Base-by-base conservation (phyloP, 2,329 filamentous ascomycete species). In the Aspergillus sp. region DNA sequence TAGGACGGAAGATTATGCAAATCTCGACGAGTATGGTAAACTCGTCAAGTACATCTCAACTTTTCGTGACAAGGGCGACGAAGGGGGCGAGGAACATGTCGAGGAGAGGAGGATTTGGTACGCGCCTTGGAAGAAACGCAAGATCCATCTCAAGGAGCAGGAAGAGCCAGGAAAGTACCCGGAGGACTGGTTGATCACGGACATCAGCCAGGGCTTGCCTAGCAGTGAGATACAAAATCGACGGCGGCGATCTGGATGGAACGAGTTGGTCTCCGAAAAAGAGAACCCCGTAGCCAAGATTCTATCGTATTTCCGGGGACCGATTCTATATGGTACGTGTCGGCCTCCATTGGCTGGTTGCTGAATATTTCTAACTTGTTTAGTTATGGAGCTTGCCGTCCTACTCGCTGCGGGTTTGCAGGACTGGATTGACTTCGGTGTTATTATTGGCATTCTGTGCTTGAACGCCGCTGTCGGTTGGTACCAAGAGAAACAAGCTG, bases 401-500 rank as follows among this genome's bases (percentile, higher is more conserved):
- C 77, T 91, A 58, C 81, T 91, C 66, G 87, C 89, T 62, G 86
- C 86, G 66, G 89, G 88, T 81, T 83, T 91, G 60, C 81, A 83
- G 64, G 87, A 90, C 74, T 91, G 88, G 88, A 81, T 90, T 62
- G 89, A 91, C 75, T 85, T 90, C 64, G 88, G 87, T 81, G 87
- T 91, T 71, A 91, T 91, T 71, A 85, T 89, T 66, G 89, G 84
- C 77, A 91, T 91, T 71, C 77, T 91, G 54, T 74, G 87, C 70
- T 83, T 91, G 61, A 91, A 91, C 76, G 89, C 89, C 58, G 77
- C 86, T 62, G 89, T 91, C 69, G 89, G 89, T 76, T 91, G 88
- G 85, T 91, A 91, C 72, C 89, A 91, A 72, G 89, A 91, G 76
- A 91, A 91, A 77, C 88, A 90, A 75, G 89, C 89, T 63, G 88